Base-by-base conservation (phyloP, 2,329 filamentous ascomycete genomes). In the Cordyceps militaris region DNA sequence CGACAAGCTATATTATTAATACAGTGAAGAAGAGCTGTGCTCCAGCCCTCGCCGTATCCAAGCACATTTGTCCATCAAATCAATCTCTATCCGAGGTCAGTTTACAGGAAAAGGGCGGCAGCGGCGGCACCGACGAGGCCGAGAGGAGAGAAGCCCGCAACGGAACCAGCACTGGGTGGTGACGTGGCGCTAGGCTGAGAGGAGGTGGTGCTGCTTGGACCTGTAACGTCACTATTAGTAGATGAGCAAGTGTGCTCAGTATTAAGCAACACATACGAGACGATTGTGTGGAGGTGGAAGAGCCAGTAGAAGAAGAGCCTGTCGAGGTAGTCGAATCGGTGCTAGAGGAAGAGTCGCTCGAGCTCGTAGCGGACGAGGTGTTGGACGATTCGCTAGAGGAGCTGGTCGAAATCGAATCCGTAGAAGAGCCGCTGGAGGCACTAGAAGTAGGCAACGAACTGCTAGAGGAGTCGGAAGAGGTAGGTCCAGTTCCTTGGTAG, bases 401-500 rank as follows among this genome's bases (percentile, higher is more conserved):
- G 48, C n/a, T 10, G 32, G 43, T 54, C 36, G 38, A 34, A 4
- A 42, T 14, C 14, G 46, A 49, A n/a, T 21, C 36, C 40, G 40
- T 56, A 23, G 46, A n/a, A 23, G 57, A 54, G 56, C 56, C 48
- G 50, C 57, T 58, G 16, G 57, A 43, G 19, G 7, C 38, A 23
- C 36, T 57, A 48, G 46, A 24, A 47, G 52, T 38, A 38, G 34
- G 16, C 30, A 46, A 57, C 14, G 36, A 16, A 28, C 56, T 50
- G 23, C 55, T 57, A 46, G 52, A 28, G 30, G 56, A 40, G 30
- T 19, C 23, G 38, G 24, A 42, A 10, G 56, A 34, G 24, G 59
- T 42, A 21, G 59, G 28, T 14, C 61, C 66, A n/a, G 62, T 61
- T 26, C 68, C 68, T 42, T 64, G 14, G 64, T 67, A 70, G 10